Conservation (phyloP, 2,329 filamentous ascomycete genomes). For the Ilyonectria destructans region DNA sequence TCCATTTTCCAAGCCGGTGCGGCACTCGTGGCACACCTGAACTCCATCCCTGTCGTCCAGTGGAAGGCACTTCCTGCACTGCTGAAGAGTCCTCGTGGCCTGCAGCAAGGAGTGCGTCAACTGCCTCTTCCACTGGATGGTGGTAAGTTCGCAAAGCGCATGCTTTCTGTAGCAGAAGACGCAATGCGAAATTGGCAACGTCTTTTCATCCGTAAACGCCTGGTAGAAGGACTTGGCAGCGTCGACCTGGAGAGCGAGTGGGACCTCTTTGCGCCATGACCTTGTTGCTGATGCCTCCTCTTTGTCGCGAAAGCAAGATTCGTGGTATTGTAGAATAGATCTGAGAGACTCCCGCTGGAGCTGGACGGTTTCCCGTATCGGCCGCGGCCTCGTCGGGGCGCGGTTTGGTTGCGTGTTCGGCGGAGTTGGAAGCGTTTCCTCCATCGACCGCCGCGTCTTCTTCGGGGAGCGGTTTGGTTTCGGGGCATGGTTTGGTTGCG, state of each 20-base stretch:
- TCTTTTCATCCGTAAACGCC: constrained; percentile 26
- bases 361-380: neutral
- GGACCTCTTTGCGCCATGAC: constrained; percentile 33
- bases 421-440: too few species aligned
- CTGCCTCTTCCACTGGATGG: constrained; percentile 10
- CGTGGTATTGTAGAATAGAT: constrained; percentile 22
- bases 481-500: too few species aligned
- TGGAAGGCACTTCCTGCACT: too few species aligned
- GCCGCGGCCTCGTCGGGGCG: neutral
- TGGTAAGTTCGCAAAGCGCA: constrained; percentile 1
- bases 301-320: constrained; percentile 23
- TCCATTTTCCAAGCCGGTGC: too few species aligned
- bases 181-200: constrained; percentile 26
- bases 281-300: constrained; percentile 20
- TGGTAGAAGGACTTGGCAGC: constrained; percentile 17
- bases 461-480: too few species aligned
- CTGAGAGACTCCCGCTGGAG: constrained; percentile 22
- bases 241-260: constrained; percentile 24
- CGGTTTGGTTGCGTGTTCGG: too few species aligned
- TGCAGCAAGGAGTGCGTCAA: constrained; percentile 17
- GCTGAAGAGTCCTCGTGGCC: neutral
- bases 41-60: neutral
- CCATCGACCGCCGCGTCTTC: too few species aligned
- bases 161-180: constrained; percentile 30
- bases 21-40: too few species aligned